Evolutionary conservation across 352 stramenopile species (phyloP).

Genomic region (Blastocystis sp.): DNA sequence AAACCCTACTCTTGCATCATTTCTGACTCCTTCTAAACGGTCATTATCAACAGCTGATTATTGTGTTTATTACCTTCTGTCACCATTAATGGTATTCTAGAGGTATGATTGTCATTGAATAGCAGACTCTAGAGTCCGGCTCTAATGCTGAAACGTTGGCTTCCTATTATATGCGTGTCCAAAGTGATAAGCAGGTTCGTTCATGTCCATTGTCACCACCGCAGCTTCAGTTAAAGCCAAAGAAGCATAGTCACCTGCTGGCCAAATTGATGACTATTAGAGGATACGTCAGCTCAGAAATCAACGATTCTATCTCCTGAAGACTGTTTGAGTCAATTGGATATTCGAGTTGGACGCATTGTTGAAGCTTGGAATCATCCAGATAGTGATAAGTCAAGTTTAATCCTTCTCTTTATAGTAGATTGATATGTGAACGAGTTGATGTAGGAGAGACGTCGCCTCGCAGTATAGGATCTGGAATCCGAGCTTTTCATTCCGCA

Average conservation of each 20-base stretch:
- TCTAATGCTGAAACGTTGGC: not conserved
- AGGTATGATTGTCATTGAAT: not conserved
- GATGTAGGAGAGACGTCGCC: conserved; percentile 78
- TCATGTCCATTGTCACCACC: not conserved
- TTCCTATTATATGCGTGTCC: conserved; percentile 43
- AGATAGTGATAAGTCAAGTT: conserved; percentile 74
- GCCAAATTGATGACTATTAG: not conserved
- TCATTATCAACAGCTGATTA: conserved; percentile 2
- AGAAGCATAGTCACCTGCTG: not conserved
- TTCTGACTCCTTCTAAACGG: conserved; percentile 17
- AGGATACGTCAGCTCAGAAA: not conserved
- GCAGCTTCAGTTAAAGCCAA: conserved; percentile 16
- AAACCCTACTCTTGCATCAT: not conserved
- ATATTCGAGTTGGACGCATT: conserved; percentile 82
- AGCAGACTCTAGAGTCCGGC: not conserved
- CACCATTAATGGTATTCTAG: not conserved
- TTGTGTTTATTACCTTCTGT: conserved; percentile 36
- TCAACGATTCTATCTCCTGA: not conserved
- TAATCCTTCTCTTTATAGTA: conserved; percentile 54
- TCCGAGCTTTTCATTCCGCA: conserved; percentile 63
- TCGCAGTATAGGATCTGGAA: conserved; percentile 72
- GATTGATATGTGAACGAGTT: conserved; percentile 82
- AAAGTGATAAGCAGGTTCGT: conserved; percentile 1
- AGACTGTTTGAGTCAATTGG: conserved; percentile 74
- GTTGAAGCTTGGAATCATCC: conserved; percentile 83